These are phyloP conservation scores for Lizonia empirigonia DNA, from an alignment of 2,329 filamentous ascomycete species.

Conservation along the genomic window DNA sequence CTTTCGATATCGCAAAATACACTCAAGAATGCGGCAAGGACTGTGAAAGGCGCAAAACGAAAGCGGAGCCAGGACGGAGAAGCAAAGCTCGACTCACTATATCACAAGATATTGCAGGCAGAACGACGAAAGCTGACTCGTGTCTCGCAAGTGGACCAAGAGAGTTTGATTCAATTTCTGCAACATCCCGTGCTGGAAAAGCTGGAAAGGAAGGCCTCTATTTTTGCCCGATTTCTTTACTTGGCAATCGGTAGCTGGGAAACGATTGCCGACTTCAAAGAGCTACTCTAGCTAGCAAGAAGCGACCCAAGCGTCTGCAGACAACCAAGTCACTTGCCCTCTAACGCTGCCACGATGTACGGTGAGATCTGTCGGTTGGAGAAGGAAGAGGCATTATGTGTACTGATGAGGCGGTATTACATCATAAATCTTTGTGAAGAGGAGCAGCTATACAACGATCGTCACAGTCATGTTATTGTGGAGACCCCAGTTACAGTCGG, in stretches of 20 bases:
- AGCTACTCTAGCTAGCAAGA: not conserved
- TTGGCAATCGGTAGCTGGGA: constrained; percentile 10
- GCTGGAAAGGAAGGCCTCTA: not conserved
- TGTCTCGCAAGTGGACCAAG: too few species aligned
- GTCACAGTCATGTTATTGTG: not conserved
- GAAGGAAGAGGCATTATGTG: not conserved
- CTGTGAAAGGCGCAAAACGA: too few species aligned
- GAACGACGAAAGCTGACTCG: too few species aligned
- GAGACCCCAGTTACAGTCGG: not conserved
- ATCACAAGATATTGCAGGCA: too few species aligned
- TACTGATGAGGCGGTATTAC: not conserved
- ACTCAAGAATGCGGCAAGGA: too few species aligned
- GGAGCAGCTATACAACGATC: not conserved
- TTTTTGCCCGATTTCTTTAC: constrained; percentile 2
- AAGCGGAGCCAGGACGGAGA: too few species aligned
- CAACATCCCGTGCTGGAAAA: not conserved
- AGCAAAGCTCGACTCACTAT: too few species aligned
- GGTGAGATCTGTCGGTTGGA: constrained; percentile 5
- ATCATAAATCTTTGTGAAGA: not conserved
- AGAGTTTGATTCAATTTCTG: too few species aligned
- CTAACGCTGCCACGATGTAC: not conserved
- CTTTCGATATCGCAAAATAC: too few species aligned
- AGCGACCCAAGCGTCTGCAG: not conserved
- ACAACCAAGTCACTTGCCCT: not conserved
- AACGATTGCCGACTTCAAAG: constrained; percentile 3